These are phyloP conservation scores for Fomitopsis pinicola DNA, from an alignment of 1,284 basidiomycete genomes.

Conservation along the genomic window DNA sequence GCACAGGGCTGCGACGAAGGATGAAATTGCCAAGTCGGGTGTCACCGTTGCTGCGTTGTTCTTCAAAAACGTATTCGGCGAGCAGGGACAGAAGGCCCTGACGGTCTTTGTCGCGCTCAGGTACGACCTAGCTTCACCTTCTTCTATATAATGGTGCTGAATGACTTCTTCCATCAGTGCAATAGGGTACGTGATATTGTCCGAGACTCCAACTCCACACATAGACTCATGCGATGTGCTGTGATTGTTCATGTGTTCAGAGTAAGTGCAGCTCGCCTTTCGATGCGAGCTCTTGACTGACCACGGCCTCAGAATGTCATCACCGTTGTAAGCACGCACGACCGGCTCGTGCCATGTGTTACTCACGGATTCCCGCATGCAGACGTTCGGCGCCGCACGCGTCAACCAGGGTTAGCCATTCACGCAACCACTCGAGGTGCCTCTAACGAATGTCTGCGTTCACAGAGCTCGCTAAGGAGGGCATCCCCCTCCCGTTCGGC, in stretches of 20 bases:
- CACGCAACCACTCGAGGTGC: not conserved
- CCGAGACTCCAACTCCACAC: too few relatives aligned
- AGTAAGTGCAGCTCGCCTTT: slow-evolving; percentile 39
- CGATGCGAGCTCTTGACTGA: not conserved
- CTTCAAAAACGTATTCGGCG: slow-evolving; percentile 66
- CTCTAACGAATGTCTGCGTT: not conserved
- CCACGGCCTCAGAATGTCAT: slow-evolving; percentile 21
- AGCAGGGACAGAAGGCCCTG: slow-evolving; percentile 53
- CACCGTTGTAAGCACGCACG: slow-evolving; percentile 20
- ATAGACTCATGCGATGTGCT: not conserved
- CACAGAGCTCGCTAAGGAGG: slow-evolving; percentile 41
- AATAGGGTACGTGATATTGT: slow-evolving; percentile 17
- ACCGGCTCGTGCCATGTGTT: not conserved
- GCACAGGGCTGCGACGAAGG: slow-evolving; percentile 50
- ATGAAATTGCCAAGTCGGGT: slow-evolving; percentile 54
- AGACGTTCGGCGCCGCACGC: slow-evolving; percentile 27
- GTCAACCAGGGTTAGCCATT: slow-evolving; percentile 23
- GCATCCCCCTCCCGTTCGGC: slow-evolving; percentile 51
- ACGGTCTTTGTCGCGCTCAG: slow-evolving; percentile 57
- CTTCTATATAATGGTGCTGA: not conserved
- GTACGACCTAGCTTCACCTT: slow-evolving; percentile 6
- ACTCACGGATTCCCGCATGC: not conserved
- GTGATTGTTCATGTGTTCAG: not conserved
- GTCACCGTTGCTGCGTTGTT: slow-evolving; percentile 64
- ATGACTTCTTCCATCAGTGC: slow-evolving; percentile 14